These are phyloP conservation scores for Colletotrichum liaoningense DNA, from an alignment of 2,329 filamentous ascomycete genomes.

Conservation along the genomic window DNA sequence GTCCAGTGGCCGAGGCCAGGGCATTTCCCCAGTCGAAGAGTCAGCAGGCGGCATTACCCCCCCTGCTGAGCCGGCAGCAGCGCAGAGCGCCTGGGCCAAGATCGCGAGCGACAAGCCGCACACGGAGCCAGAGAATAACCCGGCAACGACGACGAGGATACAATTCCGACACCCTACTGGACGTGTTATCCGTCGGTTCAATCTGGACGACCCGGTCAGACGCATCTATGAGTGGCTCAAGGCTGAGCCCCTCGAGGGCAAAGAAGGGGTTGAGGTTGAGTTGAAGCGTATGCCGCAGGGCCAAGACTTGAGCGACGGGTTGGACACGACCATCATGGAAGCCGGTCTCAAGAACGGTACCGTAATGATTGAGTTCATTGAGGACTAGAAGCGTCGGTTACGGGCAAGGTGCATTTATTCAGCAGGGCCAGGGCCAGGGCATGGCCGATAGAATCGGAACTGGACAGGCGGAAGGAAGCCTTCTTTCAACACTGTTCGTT, in stretches of 20 bases:
- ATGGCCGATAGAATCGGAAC: slow-evolving; percentile 20
- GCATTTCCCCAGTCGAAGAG: slow-evolving; percentile 38
- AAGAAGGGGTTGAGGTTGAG: slow-evolving; percentile 83
- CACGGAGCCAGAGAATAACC: slow-evolving; percentile 78
- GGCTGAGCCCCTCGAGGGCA: slow-evolving; percentile 84
- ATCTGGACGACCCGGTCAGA: slow-evolving; percentile 78
- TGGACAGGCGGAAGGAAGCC: neutral
- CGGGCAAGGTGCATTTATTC: slow-evolving; percentile 9
- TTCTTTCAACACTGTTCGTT: neutral
- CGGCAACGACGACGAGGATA: slow-evolving; percentile 83
- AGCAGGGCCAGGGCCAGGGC: slow-evolving; percentile 9
- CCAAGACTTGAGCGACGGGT: slow-evolving; percentile 81
- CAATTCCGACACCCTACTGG: slow-evolving; percentile 91
- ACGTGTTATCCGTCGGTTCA: slow-evolving; percentile 88
- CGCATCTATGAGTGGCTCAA: slow-evolving; percentile 98
- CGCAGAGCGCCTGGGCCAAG: slow-evolving; percentile 66
- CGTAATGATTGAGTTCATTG: slow-evolving; percentile 92
- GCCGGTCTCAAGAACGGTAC: slow-evolving; percentile 92
- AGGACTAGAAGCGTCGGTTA: slow-evolving; percentile 53
- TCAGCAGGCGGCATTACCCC: slow-evolving; percentile 17
- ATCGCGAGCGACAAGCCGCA: slow-evolving; percentile 83
- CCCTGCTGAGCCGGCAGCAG: slow-evolving; percentile 39
- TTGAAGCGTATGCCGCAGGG: slow-evolving; percentile 83
- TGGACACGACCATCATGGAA: slow-evolving; percentile 81
- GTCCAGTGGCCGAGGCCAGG: slow-evolving; percentile 63